These are phyloP conservation scores for Pseudogymnoascus sp. DNA, from an alignment of 2,329 filamentous ascomycete species.

Conservation along the genomic window DNA sequence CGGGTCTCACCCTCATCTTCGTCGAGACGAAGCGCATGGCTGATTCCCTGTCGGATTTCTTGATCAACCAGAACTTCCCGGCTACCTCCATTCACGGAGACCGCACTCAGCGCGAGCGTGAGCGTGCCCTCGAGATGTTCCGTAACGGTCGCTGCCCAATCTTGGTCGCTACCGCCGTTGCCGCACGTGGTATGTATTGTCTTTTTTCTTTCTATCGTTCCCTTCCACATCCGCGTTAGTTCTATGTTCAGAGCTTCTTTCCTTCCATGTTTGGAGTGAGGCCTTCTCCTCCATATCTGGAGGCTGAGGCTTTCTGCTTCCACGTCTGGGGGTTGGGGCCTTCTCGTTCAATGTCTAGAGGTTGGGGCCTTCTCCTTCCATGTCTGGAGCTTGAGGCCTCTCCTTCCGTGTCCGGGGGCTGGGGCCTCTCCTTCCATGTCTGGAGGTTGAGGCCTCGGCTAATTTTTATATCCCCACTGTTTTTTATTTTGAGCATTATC, in stretches of 20 bases:
- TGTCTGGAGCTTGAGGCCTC: no score
- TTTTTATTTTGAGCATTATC: not conserved
- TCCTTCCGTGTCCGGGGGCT: no score
- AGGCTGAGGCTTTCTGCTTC: no score
- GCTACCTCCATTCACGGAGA: conserved; percentile 98
- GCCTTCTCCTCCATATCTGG: no score
- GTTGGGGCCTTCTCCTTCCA: no score
- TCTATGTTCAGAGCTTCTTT: not conserved
- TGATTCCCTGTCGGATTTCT: conserved; percentile 92
- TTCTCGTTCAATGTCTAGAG: no score
- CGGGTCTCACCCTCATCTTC: conserved; percentile 89
- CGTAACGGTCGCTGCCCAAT: conserved; percentile 92
- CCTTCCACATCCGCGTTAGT: not conserved
- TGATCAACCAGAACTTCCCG: conserved; percentile 97
- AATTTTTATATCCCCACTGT: not conserved
- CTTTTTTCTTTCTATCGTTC: not conserved
- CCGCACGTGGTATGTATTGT: conserved; percentile 49
- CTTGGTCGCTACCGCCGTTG: conserved; percentile 91
- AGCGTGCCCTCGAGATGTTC: conserved; percentile 96
- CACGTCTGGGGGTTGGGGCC: no score
- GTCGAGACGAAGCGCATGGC: conserved; percentile 99
- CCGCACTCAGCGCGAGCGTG: conserved; percentile 96
- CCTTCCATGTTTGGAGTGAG: no score
- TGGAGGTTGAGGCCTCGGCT: not conserved
- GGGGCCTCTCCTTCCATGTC: not conserved